A percentile compares a stretch with the other conserved stretches of the same genome.
phyloP scores from a whole-genome alignment of 257 asterid genomes.

The Nyctanthes arbortristis region DNA sequence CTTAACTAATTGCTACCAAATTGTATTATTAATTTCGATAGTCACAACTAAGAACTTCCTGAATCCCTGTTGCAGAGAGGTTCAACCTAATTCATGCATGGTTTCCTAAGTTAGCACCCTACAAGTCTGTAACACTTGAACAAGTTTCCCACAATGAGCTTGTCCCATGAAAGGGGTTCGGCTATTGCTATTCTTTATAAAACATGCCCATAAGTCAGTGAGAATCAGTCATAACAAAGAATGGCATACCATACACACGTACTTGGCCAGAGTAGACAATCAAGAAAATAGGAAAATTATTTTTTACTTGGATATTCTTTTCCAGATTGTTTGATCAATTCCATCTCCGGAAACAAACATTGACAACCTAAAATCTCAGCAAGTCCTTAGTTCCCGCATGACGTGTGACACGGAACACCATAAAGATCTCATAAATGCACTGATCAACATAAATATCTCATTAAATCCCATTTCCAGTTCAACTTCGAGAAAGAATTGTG shows the following conservation, averaged over 20 bases:
- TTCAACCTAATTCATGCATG: no score
- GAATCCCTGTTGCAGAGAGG: no score
- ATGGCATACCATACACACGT: background rate
- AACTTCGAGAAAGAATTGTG: background rate
- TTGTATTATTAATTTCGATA: background rate
- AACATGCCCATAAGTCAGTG: background rate
- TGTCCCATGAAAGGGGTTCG: background rate
- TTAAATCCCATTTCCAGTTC: background rate
- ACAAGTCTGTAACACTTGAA: no score
- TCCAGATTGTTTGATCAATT: background rate
- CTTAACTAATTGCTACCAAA: background rate
- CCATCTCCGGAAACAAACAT: background rate
- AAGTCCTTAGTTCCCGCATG: background rate
- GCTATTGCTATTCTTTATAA: background rate
- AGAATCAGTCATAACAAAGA: background rate
- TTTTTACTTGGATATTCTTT: background rate
- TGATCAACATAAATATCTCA: background rate
- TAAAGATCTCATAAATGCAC: no score
- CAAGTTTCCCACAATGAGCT: no score
- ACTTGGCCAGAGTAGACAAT: background rate
- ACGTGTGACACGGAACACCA: no score
- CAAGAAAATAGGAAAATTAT: background rate
- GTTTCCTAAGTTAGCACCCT: no score
- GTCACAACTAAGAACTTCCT: no score
- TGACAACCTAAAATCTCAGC: background rate